These are phyloP conservation scores for Aegilops tauschii DNA, from an alignment of 176 grass and related monocot species.

Conservation along the genomic window DNA sequence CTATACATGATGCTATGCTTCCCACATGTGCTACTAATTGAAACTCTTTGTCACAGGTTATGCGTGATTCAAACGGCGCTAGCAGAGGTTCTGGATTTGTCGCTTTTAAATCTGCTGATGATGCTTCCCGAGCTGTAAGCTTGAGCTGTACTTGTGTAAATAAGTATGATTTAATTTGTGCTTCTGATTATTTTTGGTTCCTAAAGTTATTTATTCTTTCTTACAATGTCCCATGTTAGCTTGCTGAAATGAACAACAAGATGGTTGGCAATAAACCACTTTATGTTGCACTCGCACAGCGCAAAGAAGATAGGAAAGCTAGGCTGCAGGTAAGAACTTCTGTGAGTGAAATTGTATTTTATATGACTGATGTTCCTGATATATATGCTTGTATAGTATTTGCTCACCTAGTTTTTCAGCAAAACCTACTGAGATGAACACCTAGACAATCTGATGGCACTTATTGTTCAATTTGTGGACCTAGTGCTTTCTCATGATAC, in stretches of 20 bases:
- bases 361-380: neutral
- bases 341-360: neutral
- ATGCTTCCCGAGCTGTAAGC: conserved; percentile 82
- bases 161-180: neutral
- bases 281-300: conserved; percentile 83
- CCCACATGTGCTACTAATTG: neutral
- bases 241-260: conserved; percentile 80
- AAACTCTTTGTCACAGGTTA: conserved; percentile 51
- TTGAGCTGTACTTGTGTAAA: neutral
- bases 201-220: conserved; percentile 16
- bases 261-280: conserved; percentile 86
- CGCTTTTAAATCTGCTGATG: conserved; percentile 73
- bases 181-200: neutral
- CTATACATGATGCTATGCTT: neutral
- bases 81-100: conserved; percentile 98
- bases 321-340: conserved; percentile 57
- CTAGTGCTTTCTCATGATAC: neutral
- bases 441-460: neutral
- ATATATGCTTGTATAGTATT: neutral
- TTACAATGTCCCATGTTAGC: conserved; percentile 38
- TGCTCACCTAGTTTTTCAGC: neutral
- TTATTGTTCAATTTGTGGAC: neutral
- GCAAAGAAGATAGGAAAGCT: conserved; percentile 90
- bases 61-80: conserved; percentile 73
- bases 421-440: neutral